Evolutionary conservation across 768 basidiomycete genomes (phyloP), one percentile per base, ranked within the genome.

Genomic region (Tylopilus sp.): DNA sequence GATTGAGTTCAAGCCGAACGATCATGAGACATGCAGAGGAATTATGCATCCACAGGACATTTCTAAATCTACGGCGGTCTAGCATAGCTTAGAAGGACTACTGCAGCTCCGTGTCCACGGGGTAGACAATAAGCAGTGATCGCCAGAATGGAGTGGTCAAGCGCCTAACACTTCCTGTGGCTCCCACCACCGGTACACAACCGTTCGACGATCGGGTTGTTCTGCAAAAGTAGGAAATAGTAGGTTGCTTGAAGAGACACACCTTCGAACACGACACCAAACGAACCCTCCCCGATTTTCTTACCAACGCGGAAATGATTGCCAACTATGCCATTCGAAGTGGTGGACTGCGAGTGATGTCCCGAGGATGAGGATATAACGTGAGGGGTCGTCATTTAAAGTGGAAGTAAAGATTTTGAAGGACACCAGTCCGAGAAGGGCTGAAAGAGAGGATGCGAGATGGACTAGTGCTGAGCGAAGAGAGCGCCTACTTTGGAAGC

Each of bases 201-300:
- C 42, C 21, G 48, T 53, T 26, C 13, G 52, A 47, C 44, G 24
- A 36, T 30, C 29, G 21, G 19, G 34, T 42, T 38, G 31, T 46
- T 58, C 53, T 50, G 31, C 38, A 42, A 51, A 24, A 24, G 17
- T 2, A 37, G 31, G 25, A 37, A 21, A 21, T 6, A 26, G 54
- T n/a, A 22, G 30, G 12, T 17, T 46, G 17, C 33, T 22, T 33
- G 22, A 48, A 49, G 25, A n/a, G 26, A 74, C 77, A 46, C 66
- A 94, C 97, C 87, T 81, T 98, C 87, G 73, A 97, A 92, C 57
- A 98, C 88, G 60, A 98, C 96, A 64, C 96, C 96, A 69, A 99
- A 99, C n/a, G 88, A 91, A 46, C 96, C 96, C 74, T 99, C 96
- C 44, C 96, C 96, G 70, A 98, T 96, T 84, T 98, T 98, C 81